Conservation (phyloP, 1,284 basidiomycete species). For the Ceratobasidium sp. region DNA sequence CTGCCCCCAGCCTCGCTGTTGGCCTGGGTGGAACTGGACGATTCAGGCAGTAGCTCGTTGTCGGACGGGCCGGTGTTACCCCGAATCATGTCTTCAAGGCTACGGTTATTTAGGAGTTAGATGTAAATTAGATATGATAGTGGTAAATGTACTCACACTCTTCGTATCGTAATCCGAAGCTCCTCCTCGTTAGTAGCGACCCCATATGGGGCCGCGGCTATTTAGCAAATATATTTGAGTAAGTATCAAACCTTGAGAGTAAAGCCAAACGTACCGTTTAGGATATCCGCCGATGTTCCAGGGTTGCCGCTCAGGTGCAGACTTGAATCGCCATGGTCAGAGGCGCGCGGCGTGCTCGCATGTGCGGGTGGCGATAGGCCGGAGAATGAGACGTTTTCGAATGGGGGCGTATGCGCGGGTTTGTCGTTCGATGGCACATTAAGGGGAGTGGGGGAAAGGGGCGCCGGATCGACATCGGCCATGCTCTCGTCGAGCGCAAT, state of each 20-base stretch:
- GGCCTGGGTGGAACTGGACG: not conserved
- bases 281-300: not conserved
- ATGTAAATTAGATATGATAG: too few relatives aligned
- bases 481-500: not conserved
- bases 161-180: not conserved
- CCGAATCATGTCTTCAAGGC: not conserved
- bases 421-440: not conserved
- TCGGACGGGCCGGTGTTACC: too few relatives aligned
- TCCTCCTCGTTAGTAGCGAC: conserved; percentile 11
- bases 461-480: not conserved
- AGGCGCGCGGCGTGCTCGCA: not conserved
- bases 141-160: conserved; percentile 6
- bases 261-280: not conserved
- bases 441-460: not conserved
- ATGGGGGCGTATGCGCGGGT: not conserved
- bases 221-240: not conserved
- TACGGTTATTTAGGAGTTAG: too few relatives aligned
- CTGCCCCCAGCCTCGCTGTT: not conserved
- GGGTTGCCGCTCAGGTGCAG: too few relatives aligned
- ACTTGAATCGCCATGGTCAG: not conserved
- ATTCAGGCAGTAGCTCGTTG: too few relatives aligned
- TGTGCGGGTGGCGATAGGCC: not conserved
- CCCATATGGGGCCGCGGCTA: conserved; percentile 1
- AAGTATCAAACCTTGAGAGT: not conserved
- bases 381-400: not conserved